Evolutionary conservation across 768 basidiomycete species (phyloP), one percentile per base, ranked within the genome.

Genomic region (Tylopilus balloui): DNA sequence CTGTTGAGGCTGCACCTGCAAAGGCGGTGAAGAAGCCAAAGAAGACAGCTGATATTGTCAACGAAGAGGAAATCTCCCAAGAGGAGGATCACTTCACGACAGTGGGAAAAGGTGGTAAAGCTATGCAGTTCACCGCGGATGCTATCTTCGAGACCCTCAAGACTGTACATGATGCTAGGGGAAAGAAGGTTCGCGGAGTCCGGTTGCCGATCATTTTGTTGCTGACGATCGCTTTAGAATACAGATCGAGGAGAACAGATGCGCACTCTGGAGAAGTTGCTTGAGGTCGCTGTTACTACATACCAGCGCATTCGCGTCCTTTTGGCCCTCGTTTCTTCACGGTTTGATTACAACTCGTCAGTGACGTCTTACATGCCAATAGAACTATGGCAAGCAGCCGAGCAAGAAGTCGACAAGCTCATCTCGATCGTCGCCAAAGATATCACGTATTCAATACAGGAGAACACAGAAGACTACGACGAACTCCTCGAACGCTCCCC

Each of bases 161-260:
- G 62, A 78, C 85, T 23, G 83, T 98, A 19, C 85, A 95, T 65
- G 96, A 98, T 58, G 91, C 91, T 40, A 83, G 96, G 49, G 96
- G 96, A 12, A 91, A 92, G 71, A 98, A 98, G 83, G 93, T 94
- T 27, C 32, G 75, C 53, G 21, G n/a, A 13, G 6, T 27, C 21
- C 15, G n/a, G 11, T 23, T 19, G 21, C 19, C 4, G 2, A 17
- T 44, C 14, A 5, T 13, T 3, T 29, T 44, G 73, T 54, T 3
- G n/a, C 45, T 47, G 42, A 36, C 32, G 41, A 29, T 39, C 5
- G 3, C 13, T 58, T 1, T 53, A 97, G 94, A 96, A 96, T 72
- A 98, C 96, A 31, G 94, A 99, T 69, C 85, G 96, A 40, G 79
- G 79, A 10, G 95, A 97, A 68, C 94, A 96, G 77, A 90, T 96